phyloP scores from a whole-genome alignment of 805 yeast species.

The Tetrapisispora iriomotensis region DNA sequence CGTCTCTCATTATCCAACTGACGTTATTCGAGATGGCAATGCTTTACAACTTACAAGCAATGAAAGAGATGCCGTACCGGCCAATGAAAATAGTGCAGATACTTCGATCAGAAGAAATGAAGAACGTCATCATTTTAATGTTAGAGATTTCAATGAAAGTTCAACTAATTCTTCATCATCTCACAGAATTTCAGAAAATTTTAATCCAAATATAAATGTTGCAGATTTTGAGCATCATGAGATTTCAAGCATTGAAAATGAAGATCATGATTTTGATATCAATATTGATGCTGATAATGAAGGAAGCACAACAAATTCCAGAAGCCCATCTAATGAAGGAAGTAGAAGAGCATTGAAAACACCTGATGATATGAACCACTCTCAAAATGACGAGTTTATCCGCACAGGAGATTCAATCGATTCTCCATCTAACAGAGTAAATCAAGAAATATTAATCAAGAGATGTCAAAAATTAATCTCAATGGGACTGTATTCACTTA shows the following conservation, averaged over 20 bases:
- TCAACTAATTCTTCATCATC: no score
- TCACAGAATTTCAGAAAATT: no score
- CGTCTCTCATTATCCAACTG: constrained; percentile 18
- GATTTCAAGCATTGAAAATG: no score
- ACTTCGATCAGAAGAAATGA: no score
- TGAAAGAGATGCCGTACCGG: no score
- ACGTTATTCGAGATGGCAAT: constrained; percentile 4
- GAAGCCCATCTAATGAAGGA: neutral
- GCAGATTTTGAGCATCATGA: no score
- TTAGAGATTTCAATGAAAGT: no score
- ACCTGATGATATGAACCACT: neutral
- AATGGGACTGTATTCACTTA: constrained; percentile 23
- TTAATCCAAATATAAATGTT: no score
- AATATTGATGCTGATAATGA: neutral
- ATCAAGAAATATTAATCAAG: constrained; percentile 2
- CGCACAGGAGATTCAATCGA: constrained; percentile 6
- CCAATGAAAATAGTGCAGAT: no score
- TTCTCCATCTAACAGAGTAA: neutral
- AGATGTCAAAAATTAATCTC: constrained; percentile 23
- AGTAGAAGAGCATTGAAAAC: neutral
- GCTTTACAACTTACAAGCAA: no score
- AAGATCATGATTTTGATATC: constrained; percentile 2
- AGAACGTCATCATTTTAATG: no score
- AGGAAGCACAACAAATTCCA: neutral
- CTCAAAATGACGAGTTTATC: constrained; percentile 10